Evolutionary conservation across 192 early-diverging fungal species (phyloP).

Genomic region (Rhizophagus sp.): DNA sequence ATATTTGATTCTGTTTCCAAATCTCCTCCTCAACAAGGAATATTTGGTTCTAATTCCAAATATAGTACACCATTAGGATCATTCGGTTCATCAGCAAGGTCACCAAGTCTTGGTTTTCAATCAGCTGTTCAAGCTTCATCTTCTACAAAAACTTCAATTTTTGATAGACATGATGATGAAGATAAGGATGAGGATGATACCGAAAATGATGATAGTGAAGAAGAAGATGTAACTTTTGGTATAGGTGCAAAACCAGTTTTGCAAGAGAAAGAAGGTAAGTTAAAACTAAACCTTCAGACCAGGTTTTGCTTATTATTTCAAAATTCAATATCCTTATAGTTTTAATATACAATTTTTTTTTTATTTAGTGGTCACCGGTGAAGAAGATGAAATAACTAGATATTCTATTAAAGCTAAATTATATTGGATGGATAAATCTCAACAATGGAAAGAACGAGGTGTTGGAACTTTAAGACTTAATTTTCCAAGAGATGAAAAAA

Average conservation of each 20-base stretch:
- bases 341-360: neutral
- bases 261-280: conserved; percentile 22
- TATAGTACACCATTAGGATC: neutral
- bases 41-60: conserved; percentile 8
- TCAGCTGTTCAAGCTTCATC: neutral
- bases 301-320: too few relatives aligned
- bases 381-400: conserved; percentile 44
- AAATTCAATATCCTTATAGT: too few relatives aligned
- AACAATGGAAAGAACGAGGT: conserved; percentile 46
- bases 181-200: neutral
- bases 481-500: conserved; percentile 12
- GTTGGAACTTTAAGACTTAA: conserved; percentile 44
- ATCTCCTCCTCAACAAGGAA: neutral
- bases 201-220: conserved; percentile 5
- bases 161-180: neutral
- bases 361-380: conserved; percentile 40
- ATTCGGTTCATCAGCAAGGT: neutral
- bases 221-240: neutral
- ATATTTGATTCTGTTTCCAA: neutral
- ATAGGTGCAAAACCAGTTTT: neutral
- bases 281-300: too few relatives aligned
- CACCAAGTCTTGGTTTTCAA: neutral
- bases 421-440: conserved; percentile 33
- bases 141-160: neutral
- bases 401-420: conserved; percentile 43